Evolutionary conservation across 306 rosid species (phyloP).

Genomic region (Quercus robur): DNA sequence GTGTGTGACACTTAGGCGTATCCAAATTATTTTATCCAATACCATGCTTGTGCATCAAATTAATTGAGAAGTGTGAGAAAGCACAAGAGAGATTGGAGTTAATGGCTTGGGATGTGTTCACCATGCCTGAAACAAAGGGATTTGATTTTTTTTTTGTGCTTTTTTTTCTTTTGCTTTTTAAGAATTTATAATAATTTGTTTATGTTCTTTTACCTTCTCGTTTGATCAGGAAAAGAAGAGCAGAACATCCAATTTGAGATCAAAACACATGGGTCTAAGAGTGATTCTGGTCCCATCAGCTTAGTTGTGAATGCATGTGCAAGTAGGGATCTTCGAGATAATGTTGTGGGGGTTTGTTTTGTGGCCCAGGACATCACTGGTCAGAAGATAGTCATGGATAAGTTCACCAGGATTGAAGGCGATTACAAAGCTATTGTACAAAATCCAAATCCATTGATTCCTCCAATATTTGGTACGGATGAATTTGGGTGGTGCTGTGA

Average conservation of each 20-base stretch:
- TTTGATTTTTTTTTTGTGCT: not conserved
- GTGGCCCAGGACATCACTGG: constrained; percentile 97
- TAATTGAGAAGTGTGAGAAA: constrained; percentile 2
- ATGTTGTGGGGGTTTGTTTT: constrained; percentile 92
- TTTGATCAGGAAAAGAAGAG: constrained; percentile 80
- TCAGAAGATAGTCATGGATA: constrained; percentile 93
- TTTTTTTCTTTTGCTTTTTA: not conserved
- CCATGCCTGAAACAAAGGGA: not conserved
- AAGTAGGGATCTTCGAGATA: constrained; percentile 73
- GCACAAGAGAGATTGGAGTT: not conserved
- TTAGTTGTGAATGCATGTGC: constrained; percentile 94
- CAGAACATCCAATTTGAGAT: constrained; percentile 87
- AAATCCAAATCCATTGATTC: constrained; percentile 83
- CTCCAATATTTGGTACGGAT: constrained; percentile 92
- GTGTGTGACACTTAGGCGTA: constrained; percentile 9
- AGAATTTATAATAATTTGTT: constrained; percentile 5
- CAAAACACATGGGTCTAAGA: constrained; percentile 61
- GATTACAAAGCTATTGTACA: constrained; percentile 97
- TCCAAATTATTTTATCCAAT: not conserved
- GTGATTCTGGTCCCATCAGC: constrained; percentile 71
- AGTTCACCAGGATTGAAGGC: constrained; percentile 91
- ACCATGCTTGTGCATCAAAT: constrained; percentile 3
- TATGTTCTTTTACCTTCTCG: constrained; percentile 24
- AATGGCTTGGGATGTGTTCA: constrained; percentile 2
- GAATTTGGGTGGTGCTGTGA: constrained; percentile 99